Base-by-base conservation (phyloP, 2,329 filamentous ascomycete genomes). In the Xylaria sp. region DNA sequence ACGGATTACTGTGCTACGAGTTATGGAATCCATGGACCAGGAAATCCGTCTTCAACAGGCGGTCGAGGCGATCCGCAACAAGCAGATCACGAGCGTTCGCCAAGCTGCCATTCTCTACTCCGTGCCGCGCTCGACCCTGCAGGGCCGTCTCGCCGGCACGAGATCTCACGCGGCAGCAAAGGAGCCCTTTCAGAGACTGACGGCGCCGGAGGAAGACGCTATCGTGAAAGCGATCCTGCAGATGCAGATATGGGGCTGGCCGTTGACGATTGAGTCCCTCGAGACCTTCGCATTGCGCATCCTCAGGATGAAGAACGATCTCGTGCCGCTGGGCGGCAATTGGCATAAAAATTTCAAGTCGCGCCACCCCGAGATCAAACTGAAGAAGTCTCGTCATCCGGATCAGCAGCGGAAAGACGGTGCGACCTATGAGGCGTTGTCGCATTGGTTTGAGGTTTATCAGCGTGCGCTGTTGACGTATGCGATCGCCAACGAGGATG, bases 51-150 rank as follows among this genome's bases (percentile, higher is more conserved):
- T 53, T 16, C 34, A 53, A 8, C 34, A 53, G 16, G 51, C 51
- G 5, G 37, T 53, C 37, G 34, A 42, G 34, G 51, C 51, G 9
- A 53, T 53, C 13, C 51, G 51, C 23, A 53, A 53, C 11, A 23
- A 53, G 4, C 34, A 53, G 11, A 30, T 42, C 6, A 6, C 37
- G 1, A 53, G 51, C 23, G 51, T 53, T 13, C 51, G 51, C 18
- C 34, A 53, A 35, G 51, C 51, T 23, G 51, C 51, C 37, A 42
- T 53, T 19, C 35, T 53, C 4, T 53, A 39, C 51, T 16, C 13
- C 6, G 51, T 53, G n/a, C 51, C 51, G 18, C 51, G 51, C 34
- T 53, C 51, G 6, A 53, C 51, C n/a, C 51, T 53, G 4, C 51
- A 53, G 4, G 51, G 51, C 9, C 51, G 51, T 16, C 51, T 53